Conservation (phyloP, 106 monocot species). For the Dendrobium huoshanense region DNA sequence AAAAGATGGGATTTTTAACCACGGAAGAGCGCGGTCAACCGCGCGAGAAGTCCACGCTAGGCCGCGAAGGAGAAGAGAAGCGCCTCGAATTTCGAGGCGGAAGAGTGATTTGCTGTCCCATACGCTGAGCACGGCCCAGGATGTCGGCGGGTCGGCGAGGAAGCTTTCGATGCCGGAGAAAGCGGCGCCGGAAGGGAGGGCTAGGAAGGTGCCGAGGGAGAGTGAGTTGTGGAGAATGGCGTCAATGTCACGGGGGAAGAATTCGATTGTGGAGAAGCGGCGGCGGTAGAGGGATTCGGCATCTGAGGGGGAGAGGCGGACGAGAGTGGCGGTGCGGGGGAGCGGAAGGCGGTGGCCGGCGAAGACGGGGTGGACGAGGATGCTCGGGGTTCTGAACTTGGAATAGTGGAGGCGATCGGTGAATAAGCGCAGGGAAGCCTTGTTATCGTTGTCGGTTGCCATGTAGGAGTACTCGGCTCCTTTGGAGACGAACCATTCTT, state of each 20-base stretch:
- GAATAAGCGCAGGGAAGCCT: slow-evolving; percentile 55
- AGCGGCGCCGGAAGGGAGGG: neutral
- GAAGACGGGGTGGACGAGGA: slow-evolving; percentile 77
- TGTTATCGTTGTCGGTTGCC: slow-evolving; percentile 77
- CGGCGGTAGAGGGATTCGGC: slow-evolving; percentile 44
- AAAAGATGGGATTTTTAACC: slow-evolving; percentile 52
- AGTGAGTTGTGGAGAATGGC: slow-evolving; percentile 40
- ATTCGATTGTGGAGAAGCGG: slow-evolving; percentile 38
- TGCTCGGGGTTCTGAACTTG: slow-evolving; percentile 64
- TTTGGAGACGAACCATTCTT: slow-evolving; percentile 51
- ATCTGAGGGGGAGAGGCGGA: slow-evolving; percentile 24
- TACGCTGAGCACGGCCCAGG: slow-evolving; percentile 57
- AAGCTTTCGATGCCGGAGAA: slow-evolving; percentile 16
- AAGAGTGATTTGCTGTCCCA: slow-evolving; percentile 58
- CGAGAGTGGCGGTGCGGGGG: slow-evolving; percentile 16
- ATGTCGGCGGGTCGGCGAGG: slow-evolving; percentile 34
- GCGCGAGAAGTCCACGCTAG: slow-evolving; percentile 28
- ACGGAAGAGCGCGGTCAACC: slow-evolving; percentile 39
- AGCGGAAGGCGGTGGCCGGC: slow-evolving; percentile 31
- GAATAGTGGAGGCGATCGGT: slow-evolving; percentile 53
- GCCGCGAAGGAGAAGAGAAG: slow-evolving; percentile 16
- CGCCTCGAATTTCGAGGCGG: slow-evolving; percentile 48
- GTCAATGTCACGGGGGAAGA: slow-evolving; percentile 66
- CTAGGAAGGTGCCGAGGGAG: slow-evolving; percentile 47
- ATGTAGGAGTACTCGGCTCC: slow-evolving; percentile 83